Evolutionary conservation across 2,329 filamentous ascomycete species (phyloP), one percentile per base, ranked within the genome.

Genomic region (Polytolypa hystricis): DNA sequence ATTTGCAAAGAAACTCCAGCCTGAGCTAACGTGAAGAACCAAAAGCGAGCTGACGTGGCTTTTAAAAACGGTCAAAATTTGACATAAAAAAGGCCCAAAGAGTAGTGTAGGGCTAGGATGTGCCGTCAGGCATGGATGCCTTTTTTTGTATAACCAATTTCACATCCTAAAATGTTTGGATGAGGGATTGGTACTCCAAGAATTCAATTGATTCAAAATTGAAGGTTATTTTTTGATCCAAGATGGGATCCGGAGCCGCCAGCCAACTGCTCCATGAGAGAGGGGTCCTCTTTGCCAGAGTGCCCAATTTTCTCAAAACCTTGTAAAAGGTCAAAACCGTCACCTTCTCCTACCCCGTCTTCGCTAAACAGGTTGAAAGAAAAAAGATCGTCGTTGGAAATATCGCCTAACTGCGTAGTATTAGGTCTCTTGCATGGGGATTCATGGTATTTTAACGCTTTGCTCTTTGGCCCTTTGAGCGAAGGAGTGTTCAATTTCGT

Each of bases 261-360:
- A n/a, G n/a, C n/a, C n/a, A n/a, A n/a, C n/a, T n/a, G n/a, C n/a
- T n/a, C n/a, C n/a, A n/a, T n/a, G n/a, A n/a, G n/a, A 31, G 53
- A 39, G 3, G 47, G 31, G 15, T 56, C 56, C 6, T 62, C 57
- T 39, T 56, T 60, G 32, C 33, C 51, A 30, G 51, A 35, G 14
- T 60, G 58, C 33, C 61, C 63, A 43, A 67, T 67, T 42, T 66
- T 67, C 38, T 65, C 58, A 45, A 67, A 67, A 4, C 64, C 64
- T 47, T 66, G 62, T 28, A 66, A 41, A 20, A 67, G 56, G 47
- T 67, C 64, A 27, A 67, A 54, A 15, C 61, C 61, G 40, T 66
- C 62, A 11, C 63, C 59, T 19, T 65, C 63, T 20, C 55, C 55
- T 10, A 55, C 52, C 30, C 54, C 52, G 35, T 66, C 64, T 21